Conservation (phyloP, 805 yeast species). For the Lipomyces yamadae region DNA sequence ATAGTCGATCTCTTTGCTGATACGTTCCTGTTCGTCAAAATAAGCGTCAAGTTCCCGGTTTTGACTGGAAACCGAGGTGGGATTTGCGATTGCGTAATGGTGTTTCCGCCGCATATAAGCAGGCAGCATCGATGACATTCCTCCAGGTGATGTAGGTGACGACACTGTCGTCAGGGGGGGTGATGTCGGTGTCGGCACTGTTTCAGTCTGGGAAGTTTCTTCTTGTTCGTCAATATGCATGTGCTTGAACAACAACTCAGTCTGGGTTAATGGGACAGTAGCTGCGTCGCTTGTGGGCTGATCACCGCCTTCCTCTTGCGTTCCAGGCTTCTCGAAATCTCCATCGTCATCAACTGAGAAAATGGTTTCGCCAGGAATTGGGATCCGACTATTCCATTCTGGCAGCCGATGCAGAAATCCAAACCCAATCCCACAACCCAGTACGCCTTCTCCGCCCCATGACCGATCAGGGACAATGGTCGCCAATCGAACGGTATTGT, state of each 20-base stretch:
- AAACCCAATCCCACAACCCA: conserved; percentile 95
- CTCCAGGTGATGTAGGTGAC: conserved; percentile 7
- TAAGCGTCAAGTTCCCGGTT: conserved; percentile 27
- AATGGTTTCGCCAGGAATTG: conserved; percentile 34
- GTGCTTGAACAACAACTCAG: conserved; percentile 27
- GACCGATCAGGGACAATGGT: conserved; percentile 70
- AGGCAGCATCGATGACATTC: conserved; percentile 16
- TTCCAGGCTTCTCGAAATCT: neutral
- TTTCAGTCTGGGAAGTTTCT: neutral
- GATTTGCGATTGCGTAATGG: conserved; percentile 12
- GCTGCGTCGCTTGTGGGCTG: conserved; percentile 3
- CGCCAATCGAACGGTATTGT: conserved; percentile 84
- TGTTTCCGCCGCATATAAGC: conserved; percentile 32
- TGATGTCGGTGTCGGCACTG: conserved; percentile 11
- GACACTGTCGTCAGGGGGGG: conserved; percentile 2
- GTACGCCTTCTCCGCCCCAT: conserved; percentile 83
- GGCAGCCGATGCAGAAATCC: conserved; percentile 70
- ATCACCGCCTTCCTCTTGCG: neutral
- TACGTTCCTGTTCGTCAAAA: conserved; percentile 34
- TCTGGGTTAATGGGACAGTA: conserved; percentile 28
- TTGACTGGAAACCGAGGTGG: neutral
- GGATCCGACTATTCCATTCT: conserved; percentile 20
- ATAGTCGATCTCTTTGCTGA: conserved; percentile 27
- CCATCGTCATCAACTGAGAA: conserved; percentile 19
- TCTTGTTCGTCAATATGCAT: conserved; percentile 20